Percentiles rank a stretch among this genome's conserved stretches.
These are phyloP conservation scores for Phialophora chinensis DNA, from an alignment of 2,329 filamentous ascomycete genomes.

Conservation along the genomic window DNA sequence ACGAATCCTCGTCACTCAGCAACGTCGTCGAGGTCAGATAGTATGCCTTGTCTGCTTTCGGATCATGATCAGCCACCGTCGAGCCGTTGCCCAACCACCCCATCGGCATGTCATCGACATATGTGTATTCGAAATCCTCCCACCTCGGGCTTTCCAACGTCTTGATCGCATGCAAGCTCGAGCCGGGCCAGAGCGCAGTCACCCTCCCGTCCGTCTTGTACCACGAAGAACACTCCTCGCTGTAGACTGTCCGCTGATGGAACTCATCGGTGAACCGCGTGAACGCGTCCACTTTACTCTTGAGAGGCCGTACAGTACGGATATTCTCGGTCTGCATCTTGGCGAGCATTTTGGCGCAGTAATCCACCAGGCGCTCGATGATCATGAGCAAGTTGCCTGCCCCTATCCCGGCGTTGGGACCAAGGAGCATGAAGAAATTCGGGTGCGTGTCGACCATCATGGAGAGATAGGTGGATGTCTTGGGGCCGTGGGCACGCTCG, in stretches of 20 bases:
- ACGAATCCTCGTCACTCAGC: not conserved
- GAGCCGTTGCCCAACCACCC: constrained; percentile 41
- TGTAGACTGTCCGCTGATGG: constrained; percentile 46
- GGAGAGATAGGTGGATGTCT: constrained; percentile 39
- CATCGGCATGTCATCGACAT: constrained; percentile 39
- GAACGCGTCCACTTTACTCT: constrained; percentile 55
- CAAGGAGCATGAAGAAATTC: constrained; percentile 36
- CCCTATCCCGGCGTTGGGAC: constrained; percentile 47
- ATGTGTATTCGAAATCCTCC: constrained; percentile 53
- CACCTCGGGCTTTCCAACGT: constrained; percentile 48
- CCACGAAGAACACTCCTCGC: constrained; percentile 48
- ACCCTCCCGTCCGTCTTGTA: constrained; percentile 53
- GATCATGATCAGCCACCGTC: not conserved
- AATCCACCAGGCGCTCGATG: constrained; percentile 49
- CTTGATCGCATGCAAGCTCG: constrained; percentile 55
- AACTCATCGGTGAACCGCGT: constrained; percentile 50
- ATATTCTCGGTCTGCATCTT: constrained; percentile 21
- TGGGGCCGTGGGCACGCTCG: constrained; percentile 40
- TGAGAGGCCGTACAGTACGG: constrained; percentile 29
- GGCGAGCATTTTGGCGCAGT: constrained; percentile 38
- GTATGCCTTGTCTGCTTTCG: constrained; percentile 7
- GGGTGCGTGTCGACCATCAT: constrained; percentile 37
- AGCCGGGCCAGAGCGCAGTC: constrained; percentile 57
- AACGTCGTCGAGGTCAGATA: constrained; percentile 8
- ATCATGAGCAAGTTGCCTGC: constrained; percentile 48